Evolutionary conservation across 208 protist genomes (phyloP), one percentile per base, ranked within the genome.

Genomic region (Acanthamoeba castellanii): DNA sequence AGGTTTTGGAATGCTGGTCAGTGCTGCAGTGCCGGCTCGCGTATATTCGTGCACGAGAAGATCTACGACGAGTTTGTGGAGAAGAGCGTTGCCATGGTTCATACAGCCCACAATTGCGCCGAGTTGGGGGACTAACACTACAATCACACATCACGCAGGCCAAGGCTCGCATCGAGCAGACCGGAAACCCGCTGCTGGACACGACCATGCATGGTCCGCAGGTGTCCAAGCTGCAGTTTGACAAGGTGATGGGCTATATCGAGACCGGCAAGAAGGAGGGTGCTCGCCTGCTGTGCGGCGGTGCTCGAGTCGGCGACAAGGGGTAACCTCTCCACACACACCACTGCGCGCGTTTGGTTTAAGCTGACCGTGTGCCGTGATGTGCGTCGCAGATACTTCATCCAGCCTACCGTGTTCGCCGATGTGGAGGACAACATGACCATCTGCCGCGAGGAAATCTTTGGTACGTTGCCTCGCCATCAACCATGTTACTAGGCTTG

Each of bases 11-110:
- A 91, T 30, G 59, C 50, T 32, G 84, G 84, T 8, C 84, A 91
- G 84, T 91, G 50, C 57, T 91, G 84, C 57, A 91, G 57, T 27
- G 84, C 84, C 7, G 84, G 84, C 34, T 91, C 84, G n/a, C 84
- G 84, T 20, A 91, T 70, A 2, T 91, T 91, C 84, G 84, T 91
- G 16, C 84, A 91, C 57, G 84, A 91, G 57, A 91, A 70, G 57
- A 70, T 91, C 57, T 95, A 96, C 70, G 74, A 95, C 25, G 13
- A 93, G 34, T 96, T 96, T 7, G 84, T 95, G 1, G 55, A 87
- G 32, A 76, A 92, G 47, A 70, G 57, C 84, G 59, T 70, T 25
- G 84, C 84, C 14, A 70, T 70, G 50, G 84, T 70, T 3, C 20
- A 8, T 13, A 20, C 18, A 20, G 6, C 2, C 68, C 34, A 32